Percentiles rank a stretch among this genome's conserved stretches.
Evolutionary conservation across 2,329 filamentous ascomycete species (phyloP).

Genomic region (Cladophialophora immunda): DNA sequence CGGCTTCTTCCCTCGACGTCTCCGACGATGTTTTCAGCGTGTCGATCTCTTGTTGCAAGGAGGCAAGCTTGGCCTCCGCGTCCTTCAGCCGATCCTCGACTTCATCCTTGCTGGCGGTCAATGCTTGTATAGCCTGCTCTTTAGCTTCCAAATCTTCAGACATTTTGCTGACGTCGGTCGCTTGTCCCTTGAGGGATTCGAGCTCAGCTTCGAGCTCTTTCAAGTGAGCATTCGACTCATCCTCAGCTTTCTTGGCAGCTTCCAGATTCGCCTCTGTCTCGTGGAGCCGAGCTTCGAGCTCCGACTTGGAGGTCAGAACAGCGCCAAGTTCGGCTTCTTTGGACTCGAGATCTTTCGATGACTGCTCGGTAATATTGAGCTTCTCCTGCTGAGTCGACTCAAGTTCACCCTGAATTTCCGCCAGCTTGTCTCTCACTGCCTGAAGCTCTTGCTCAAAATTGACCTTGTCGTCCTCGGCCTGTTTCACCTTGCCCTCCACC

Average conservation of each 20-base stretch:
- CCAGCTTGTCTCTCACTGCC: conserved; percentile 9
- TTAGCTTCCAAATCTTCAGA: conserved; percentile 26
- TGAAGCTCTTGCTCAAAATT: conserved; percentile 21
- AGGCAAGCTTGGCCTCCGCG: conserved; percentile 13
- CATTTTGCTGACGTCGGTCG: conserved; percentile 14
- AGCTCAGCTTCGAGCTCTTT: conserved; percentile 29
- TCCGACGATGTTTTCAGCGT: conserved; percentile 18
- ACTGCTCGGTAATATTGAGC: conserved; percentile 12
- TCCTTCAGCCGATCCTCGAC: conserved; percentile 23
- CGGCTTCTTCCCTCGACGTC: conserved; percentile 19
- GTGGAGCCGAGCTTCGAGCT: conserved; percentile 19
- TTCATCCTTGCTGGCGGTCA: conserved; percentile 26
- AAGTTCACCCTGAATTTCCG: conserved; percentile 19
- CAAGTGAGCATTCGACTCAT: conserved; percentile 12
- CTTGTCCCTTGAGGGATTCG: conserved; percentile 24
- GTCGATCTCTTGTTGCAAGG: conserved; percentile 22
- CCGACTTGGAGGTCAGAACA: conserved; percentile 17
- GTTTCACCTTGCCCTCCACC: conserved; percentile 22
- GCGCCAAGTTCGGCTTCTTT: conserved; percentile 26
- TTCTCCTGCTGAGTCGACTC: conserved; percentile 18
- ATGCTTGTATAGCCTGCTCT: conserved; percentile 19
- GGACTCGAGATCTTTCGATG: conserved; percentile 21
- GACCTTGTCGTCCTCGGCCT: conserved; percentile 23
- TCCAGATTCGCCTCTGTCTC: conserved; percentile 28
- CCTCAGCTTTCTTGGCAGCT: conserved; percentile 18